Conservation (phyloP, 495 filamentous ascomycete genomes). For the Aspergillus homomorphus region DNA sequence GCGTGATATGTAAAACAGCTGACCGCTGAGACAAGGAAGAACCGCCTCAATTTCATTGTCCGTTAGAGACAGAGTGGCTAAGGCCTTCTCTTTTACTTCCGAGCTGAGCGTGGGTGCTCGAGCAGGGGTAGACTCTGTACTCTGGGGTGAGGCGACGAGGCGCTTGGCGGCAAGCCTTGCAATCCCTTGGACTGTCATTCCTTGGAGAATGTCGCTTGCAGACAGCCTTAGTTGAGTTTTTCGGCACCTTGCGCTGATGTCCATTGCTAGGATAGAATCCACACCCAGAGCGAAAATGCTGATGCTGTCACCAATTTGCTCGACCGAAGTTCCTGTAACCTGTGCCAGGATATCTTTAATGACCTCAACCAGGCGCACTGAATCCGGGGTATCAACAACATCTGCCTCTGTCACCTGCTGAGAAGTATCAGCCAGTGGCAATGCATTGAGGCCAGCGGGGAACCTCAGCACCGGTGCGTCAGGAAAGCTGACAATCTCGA, state of each 20-base stretch:
- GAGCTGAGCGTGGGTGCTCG: too few relatives aligned
- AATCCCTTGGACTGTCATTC: too few relatives aligned
- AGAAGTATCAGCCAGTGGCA: too few relatives aligned
- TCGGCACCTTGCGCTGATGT: slow-evolving; percentile 3
- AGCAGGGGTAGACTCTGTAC: too few relatives aligned
- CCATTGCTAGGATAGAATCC: slow-evolving; percentile 9
- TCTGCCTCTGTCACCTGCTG: too few relatives aligned
- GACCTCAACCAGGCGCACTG: too few relatives aligned
- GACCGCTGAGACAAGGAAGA: slow-evolving; percentile 61
- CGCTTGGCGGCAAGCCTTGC: too few relatives aligned
- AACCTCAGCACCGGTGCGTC: too few relatives aligned
- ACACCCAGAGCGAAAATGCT: slow-evolving; percentile 7
- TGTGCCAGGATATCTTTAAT: slow-evolving; percentile 1
- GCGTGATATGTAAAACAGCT: slow-evolving; percentile 62
- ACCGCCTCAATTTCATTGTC: slow-evolving; percentile 45
- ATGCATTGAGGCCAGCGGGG: too few relatives aligned
- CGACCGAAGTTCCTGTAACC: not conserved
- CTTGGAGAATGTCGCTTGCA: not conserved
- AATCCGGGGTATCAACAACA: too few relatives aligned
- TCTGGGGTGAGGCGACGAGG: too few relatives aligned
- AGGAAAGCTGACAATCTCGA: too few relatives aligned
- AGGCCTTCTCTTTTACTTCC: slow-evolving; percentile 27
- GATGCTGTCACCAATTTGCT: not conserved
- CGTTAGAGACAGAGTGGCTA: slow-evolving; percentile 23
- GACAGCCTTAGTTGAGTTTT: not conserved